Percentiles rank a stretch among this genome's conserved stretches.
These are phyloP conservation scores for Starmerella asiatica DNA, from an alignment of 805 yeast genomes.

Conservation along the genomic window DNA sequence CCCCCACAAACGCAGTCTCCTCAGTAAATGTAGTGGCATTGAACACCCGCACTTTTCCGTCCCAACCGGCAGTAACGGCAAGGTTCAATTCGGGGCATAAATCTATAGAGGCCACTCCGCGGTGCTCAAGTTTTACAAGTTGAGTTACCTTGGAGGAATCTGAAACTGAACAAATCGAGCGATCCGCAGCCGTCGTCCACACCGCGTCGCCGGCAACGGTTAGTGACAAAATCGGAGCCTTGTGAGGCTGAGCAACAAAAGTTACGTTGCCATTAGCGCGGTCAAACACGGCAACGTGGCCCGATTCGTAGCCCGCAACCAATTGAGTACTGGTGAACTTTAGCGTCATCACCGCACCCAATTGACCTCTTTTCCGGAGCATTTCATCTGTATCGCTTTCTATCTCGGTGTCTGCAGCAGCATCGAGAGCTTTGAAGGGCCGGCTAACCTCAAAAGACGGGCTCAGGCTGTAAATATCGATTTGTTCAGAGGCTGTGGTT, in stretches of 20 bases:
- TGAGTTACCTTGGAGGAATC: conserved; percentile 11
- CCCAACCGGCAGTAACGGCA: conserved; percentile 30
- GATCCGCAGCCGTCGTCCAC: conserved; percentile 27
- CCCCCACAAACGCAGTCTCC: conserved; percentile 25
- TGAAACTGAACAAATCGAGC: conserved; percentile 10
- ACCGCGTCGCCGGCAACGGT: conserved; percentile 17
- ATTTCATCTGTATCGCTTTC: conserved; percentile 12
- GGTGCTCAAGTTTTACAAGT: conserved; percentile 11
- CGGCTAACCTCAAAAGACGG: conserved; percentile 13
- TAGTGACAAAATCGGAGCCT: conserved; percentile 26
- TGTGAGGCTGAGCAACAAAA: conserved; percentile 19
- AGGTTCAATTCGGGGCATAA: conserved; percentile 20
- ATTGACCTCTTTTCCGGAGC: conserved; percentile 9
- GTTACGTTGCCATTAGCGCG: neutral
- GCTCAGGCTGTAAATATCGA: conserved; percentile 44
- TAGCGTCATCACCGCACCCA: conserved; percentile 57
- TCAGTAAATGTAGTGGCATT: conserved; percentile 21
- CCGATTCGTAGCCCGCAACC: conserved; percentile 60
- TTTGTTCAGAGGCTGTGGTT: conserved; percentile 45
- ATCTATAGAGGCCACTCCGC: conserved; percentile 23
- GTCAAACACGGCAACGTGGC: conserved; percentile 35
- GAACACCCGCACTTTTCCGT: conserved; percentile 28
- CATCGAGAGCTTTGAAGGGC: conserved; percentile 14
- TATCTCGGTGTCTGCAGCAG: conserved; percentile 7
- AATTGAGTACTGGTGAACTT: conserved; percentile 28